Conservation (phyloP, 257 asterid genomes). For the Nicotiana attenuata region DNA sequence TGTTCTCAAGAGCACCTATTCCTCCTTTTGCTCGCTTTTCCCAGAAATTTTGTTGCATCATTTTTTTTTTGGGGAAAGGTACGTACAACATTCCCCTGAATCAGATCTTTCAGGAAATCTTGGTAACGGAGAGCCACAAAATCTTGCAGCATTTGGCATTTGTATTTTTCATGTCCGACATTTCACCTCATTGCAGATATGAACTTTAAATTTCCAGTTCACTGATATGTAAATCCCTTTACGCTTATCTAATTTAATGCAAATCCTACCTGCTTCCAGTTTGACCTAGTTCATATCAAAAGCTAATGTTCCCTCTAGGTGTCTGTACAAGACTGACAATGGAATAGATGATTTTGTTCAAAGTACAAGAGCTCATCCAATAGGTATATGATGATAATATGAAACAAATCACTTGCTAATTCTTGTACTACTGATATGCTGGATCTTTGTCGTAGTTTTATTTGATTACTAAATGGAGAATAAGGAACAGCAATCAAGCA, state of each 20-base stretch:
- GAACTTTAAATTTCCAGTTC: background rate
- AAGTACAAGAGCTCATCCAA: background rate
- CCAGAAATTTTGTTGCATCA: background rate
- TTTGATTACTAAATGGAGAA: background rate
- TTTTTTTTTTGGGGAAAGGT: background rate
- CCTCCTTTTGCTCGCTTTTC: background rate
- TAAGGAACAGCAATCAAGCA: background rate
- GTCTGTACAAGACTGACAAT: background rate
- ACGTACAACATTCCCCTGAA: background rate
- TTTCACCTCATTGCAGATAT: background rate
- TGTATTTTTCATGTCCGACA: background rate
- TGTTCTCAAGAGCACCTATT: background rate
- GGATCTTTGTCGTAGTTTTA: background rate
- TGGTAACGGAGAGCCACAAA: background rate
- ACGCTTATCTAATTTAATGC: background rate
- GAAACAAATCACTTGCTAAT: background rate
- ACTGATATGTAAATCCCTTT: background rate
- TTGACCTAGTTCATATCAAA: background rate
- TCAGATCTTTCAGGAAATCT: background rate
- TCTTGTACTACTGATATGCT: background rate
- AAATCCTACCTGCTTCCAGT: background rate
- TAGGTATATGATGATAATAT: background rate
- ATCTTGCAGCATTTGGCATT: background rate
- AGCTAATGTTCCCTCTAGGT: background rate
- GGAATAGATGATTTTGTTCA: background rate